phyloP scores from a whole-genome alignment of 345 rosid species.

The Abelmoschus esculentus region DNA sequence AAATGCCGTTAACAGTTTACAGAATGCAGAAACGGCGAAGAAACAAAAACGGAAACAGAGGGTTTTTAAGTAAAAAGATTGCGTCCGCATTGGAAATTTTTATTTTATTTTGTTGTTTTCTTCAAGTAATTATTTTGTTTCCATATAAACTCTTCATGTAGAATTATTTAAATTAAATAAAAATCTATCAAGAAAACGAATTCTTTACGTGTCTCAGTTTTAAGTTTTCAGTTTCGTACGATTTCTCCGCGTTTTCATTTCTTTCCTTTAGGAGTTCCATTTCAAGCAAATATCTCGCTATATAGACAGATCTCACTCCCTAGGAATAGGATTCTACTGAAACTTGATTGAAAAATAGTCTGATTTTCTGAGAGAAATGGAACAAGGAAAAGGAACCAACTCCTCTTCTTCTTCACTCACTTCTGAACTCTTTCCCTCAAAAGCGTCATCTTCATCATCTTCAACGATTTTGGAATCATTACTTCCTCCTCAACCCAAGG shows the following conservation, averaged over 20 bases:
- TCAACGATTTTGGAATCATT: constrained; percentile 54
- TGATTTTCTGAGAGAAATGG: constrained; percentile 27
- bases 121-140: too few relatives aligned
- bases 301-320: background rate
- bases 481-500: constrained; percentile 56
- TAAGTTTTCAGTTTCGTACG: background rate
- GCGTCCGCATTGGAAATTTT: too few relatives aligned
- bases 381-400: constrained; percentile 36
- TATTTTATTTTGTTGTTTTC: too few relatives aligned
- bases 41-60: too few relatives aligned
- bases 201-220: background rate
- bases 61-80: too few relatives aligned
- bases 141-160: too few relatives aligned
- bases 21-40: too few relatives aligned
- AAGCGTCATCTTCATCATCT: constrained; percentile 40
- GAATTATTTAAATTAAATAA: too few relatives aligned
- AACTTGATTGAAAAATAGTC: background rate
- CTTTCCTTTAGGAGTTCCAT: background rate
- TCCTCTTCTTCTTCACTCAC: constrained; percentile 51
- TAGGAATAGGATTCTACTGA: background rate
- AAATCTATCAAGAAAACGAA: background rate
- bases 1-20: too few relatives aligned
- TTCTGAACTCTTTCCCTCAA: constrained; percentile 61
- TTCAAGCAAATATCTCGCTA: background rate
- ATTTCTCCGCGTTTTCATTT: background rate